Percentiles rank a stretch among this genome's conserved stretches.
These are phyloP conservation scores for Blastomyces silverae DNA, from an alignment of 2,329 filamentous ascomycete species.

Conservation along the genomic window DNA sequence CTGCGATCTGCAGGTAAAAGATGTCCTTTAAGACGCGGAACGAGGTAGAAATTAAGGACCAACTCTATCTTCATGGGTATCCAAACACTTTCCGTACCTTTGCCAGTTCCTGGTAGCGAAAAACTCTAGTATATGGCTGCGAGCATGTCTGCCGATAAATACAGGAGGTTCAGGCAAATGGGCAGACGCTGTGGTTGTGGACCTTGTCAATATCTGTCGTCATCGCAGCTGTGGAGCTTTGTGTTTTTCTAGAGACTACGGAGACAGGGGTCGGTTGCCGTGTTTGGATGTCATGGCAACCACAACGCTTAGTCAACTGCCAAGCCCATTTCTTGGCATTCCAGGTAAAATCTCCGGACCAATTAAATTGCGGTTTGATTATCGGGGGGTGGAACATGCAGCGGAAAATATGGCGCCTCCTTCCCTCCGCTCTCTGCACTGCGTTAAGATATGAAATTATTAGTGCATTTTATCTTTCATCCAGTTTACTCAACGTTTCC, in stretches of 20 bases:
- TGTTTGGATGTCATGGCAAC: constrained; percentile 3
- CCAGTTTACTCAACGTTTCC: not conserved
- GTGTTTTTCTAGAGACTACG: not conserved
- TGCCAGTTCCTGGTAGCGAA: not conserved
- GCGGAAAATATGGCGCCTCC: not conserved
- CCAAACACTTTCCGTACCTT: not conserved
- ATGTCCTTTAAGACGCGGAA: too few relatives aligned
- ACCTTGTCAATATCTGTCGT: not conserved
- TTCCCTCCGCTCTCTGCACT: too few relatives aligned
- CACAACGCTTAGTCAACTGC: not conserved
- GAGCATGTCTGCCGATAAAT: not conserved
- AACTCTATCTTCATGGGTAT: not conserved
- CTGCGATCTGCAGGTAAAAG: not conserved
- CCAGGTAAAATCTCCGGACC: not conserved
- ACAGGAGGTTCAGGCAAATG: not conserved
- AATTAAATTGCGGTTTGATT: not conserved
- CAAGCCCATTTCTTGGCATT: not conserved
- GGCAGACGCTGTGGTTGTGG: not conserved
- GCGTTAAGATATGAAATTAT: not conserved
- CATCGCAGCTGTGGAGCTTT: not conserved
- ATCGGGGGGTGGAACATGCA: not conserved
- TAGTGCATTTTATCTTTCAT: not conserved
- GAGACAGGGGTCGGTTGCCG: too few relatives aligned
- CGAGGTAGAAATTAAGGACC: not conserved
- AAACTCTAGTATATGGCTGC: not conserved